Evolutionary conservation across 495 filamentous ascomycete species (phyloP).

Genomic region (Penicillium arizonense): DNA sequence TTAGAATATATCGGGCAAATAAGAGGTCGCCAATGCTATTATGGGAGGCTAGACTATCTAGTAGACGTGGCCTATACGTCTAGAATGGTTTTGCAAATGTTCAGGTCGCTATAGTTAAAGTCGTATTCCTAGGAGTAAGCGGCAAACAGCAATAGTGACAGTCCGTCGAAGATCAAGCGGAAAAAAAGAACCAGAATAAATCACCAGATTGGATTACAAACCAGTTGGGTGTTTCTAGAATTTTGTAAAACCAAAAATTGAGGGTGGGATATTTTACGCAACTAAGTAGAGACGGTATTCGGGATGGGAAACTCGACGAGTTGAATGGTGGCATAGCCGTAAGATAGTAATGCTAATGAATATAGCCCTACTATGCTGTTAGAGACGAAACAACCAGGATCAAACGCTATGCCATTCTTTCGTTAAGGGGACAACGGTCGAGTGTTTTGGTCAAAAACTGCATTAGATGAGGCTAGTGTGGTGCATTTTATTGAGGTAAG

Average conservation of each 20-base stretch:
- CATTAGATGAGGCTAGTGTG: neutral
- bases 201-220: conserved; percentile 2
- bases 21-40: conserved; percentile 1
- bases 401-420: no score
- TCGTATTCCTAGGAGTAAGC: conserved; percentile 11
- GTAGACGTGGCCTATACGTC: conserved; percentile 2
- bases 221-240: conserved; percentile 1
- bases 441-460: neutral
- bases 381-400: no score
- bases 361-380: neutral
- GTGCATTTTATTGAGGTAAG: conserved; percentile 11
- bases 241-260: conserved; percentile 6
- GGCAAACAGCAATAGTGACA: conserved; percentile 5
- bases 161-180: conserved; percentile 1
- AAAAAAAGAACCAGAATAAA: conserved; percentile 1
- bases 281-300: conserved; percentile 2
- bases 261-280: conserved; percentile 5
- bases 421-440: neutral
- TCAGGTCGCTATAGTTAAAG: conserved; percentile 6
- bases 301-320: neutral
- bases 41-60: conserved; percentile 1
- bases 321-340: neutral
- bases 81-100: conserved; percentile 5
- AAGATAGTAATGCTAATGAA: neutral
- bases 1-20: conserved; percentile 6